phyloP scores from a whole-genome alignment of 2,329 filamentous ascomycete species.

The Simplicillium aogashimaense region DNA sequence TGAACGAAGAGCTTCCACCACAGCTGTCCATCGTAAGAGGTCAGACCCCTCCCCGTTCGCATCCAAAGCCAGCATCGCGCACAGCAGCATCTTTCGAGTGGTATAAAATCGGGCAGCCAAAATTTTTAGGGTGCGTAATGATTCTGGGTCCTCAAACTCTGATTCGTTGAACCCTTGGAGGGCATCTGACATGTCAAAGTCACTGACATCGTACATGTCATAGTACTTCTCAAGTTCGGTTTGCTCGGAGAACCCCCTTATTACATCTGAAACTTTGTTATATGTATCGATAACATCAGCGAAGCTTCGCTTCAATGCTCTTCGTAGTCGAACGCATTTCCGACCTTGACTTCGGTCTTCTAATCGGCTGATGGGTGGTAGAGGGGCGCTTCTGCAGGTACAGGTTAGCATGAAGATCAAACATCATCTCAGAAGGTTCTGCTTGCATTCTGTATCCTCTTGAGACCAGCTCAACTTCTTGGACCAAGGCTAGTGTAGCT shows the following conservation, averaged over 20 bases:
- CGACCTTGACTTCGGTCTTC: constrained; percentile 73
- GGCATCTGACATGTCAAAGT: constrained; percentile 63
- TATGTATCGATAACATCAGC: constrained; percentile 62
- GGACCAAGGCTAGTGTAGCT: constrained; percentile 71
- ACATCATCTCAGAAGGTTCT: constrained; percentile 18
- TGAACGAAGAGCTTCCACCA: constrained; percentile 62
- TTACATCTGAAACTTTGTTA: constrained; percentile 54
- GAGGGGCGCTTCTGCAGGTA: constrained; percentile 62
- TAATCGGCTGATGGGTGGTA: constrained; percentile 85
- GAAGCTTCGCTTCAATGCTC: constrained; percentile 61
- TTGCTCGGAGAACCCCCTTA: constrained; percentile 67
- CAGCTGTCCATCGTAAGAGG: constrained; percentile 67
- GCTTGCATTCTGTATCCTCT: constrained; percentile 72
- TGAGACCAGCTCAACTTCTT: constrained; percentile 92
- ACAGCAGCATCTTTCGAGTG: constrained; percentile 75
- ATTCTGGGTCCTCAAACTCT: constrained; percentile 68
- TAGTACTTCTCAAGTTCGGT: constrained; percentile 85
- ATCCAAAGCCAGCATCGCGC: constrained; percentile 79
- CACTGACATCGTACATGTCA: constrained; percentile 75
- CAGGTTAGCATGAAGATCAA: constrained; percentile 11
- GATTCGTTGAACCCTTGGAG: constrained; percentile 52
- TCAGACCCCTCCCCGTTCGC: constrained; percentile 71
- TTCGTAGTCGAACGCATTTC: constrained; percentile 72
- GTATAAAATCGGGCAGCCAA: constrained; percentile 72
- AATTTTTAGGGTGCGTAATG: constrained; percentile 71